Conservation (phyloP, 164 flowering plant genomes). For the Berberis thunbergii region DNA sequence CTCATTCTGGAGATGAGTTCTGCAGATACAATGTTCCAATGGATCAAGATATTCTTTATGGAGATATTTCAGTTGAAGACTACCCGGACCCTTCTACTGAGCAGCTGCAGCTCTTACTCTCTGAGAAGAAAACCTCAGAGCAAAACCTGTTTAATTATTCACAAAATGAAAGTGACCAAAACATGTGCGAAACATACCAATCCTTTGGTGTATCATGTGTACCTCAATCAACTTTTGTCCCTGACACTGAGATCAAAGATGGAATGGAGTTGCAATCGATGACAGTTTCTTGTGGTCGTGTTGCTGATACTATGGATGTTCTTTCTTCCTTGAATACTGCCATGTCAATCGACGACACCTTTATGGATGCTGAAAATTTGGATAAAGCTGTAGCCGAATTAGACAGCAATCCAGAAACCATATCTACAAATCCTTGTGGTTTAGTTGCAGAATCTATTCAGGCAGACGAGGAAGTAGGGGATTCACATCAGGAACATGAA, state of each 20-base stretch:
- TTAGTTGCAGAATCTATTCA: conserved; percentile 21
- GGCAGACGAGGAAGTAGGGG: conserved; percentile 43
- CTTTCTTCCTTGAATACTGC: conserved; percentile 10
- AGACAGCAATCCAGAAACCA: conserved; percentile 12
- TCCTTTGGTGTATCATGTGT: conserved; percentile 55
- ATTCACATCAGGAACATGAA: conserved; percentile 35
- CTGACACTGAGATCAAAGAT: conserved; percentile 52
- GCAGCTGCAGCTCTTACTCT: conserved; percentile 14
- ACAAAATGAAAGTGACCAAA: conserved; percentile 13
- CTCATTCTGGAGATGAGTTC: conserved; percentile 62
- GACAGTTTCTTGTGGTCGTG: conserved; percentile 24
- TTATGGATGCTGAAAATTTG: conserved; percentile 8
- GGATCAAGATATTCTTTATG: background rate
- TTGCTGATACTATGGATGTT: conserved; percentile 19
- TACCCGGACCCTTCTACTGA: conserved; percentile 13
- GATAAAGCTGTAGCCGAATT: conserved; percentile 15
- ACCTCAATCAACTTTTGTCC: conserved; percentile 81
- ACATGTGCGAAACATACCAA: conserved; percentile 17
- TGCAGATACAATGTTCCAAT: conserved; percentile 13
- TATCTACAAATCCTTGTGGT: conserved; percentile 11
- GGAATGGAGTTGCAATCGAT: conserved; percentile 25
- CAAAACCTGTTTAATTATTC: conserved; percentile 15
- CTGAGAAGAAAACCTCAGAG: conserved; percentile 13
- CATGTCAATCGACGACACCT: conserved; percentile 7
- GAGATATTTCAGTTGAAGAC: conserved; percentile 1